phyloP scores from a whole-genome alignment of 148 eudicot genomes.

The Polygonum aviculare region DNA sequence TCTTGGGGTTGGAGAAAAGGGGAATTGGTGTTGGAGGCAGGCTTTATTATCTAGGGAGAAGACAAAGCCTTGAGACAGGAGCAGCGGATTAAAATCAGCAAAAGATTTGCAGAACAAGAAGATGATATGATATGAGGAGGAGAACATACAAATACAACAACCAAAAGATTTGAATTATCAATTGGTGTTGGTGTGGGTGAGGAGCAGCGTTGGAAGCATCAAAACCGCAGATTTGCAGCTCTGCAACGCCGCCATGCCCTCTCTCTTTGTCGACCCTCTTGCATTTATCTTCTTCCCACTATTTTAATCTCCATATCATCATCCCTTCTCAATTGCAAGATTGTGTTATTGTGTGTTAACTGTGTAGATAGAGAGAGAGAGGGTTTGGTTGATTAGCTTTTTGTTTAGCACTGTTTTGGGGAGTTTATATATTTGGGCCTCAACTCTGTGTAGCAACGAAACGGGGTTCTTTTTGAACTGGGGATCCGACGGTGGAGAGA shows the following conservation, averaged over 20 bases:
- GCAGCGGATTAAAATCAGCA: not conserved
- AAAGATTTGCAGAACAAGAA: not conserved
- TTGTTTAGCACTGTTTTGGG: not conserved
- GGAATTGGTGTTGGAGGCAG: not conserved
- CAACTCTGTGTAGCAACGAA: not conserved
- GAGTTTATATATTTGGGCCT: not conserved
- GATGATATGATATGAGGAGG: too few species aligned
- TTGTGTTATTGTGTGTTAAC: not conserved
- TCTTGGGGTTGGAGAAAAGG: not conserved
- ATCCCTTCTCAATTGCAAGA: not conserved
- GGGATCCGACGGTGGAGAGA: not conserved
- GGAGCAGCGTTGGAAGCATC: slow-evolving; percentile 20
- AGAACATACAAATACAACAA: too few species aligned
- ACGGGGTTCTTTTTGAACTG: not conserved
- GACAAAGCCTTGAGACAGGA: not conserved
- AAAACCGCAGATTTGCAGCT: slow-evolving; percentile 34
- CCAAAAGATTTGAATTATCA: not conserved
- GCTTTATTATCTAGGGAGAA: not conserved
- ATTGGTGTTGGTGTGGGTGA: not conserved
- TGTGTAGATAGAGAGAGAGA: too few species aligned
- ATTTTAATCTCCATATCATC: not conserved
- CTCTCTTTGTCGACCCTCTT: slow-evolving; percentile 8
- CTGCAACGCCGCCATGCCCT: slow-evolving; percentile 63
- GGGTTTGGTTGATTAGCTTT: not conserved
- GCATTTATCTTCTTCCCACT: not conserved